phyloP scores from a whole-genome alignment of 805 yeast genomes.

The Starmerella powellii region DNA sequence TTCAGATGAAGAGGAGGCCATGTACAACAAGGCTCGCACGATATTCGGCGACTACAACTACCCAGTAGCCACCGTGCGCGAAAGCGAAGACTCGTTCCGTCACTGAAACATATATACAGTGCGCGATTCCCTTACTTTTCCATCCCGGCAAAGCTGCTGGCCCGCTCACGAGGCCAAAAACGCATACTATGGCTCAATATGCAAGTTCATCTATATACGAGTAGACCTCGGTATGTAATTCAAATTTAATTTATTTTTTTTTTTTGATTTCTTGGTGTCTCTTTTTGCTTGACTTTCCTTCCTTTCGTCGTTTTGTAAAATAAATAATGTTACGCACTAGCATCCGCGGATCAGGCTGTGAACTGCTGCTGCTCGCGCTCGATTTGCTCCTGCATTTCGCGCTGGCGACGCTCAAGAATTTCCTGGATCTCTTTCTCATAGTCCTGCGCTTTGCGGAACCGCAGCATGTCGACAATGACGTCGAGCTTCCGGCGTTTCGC shows the following conservation, averaged over 20 bases:
- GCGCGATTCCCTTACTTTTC: slow-evolving; percentile 10
- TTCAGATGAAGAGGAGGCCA: slow-evolving; percentile 27
- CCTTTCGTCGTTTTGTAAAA: too few species aligned
- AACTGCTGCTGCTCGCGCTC: neutral
- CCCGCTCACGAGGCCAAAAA: too few species aligned
- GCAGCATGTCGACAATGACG: slow-evolving; percentile 23
- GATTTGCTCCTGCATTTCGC: slow-evolving; percentile 20
- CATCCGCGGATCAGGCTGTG: too few species aligned
- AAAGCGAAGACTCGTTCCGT: slow-evolving; percentile 20
- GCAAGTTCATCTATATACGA: too few species aligned
- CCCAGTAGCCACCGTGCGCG: slow-evolving; percentile 32
- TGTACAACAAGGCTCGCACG: slow-evolving; percentile 28
- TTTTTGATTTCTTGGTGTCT: too few species aligned
- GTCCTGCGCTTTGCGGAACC: slow-evolving; percentile 24
- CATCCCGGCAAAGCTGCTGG: too few species aligned
- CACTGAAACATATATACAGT: slow-evolving; percentile 18
- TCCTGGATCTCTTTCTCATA: slow-evolving; percentile 30
- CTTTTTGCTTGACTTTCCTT: too few species aligned
- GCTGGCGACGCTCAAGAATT: slow-evolving; percentile 30
- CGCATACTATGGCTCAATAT: too few species aligned
- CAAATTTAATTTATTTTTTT: neutral
- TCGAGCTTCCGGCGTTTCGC: slow-evolving; percentile 19
- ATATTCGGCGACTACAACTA: slow-evolving; percentile 35
- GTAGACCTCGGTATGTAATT: too few species aligned
- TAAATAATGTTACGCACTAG: too few species aligned